Base-by-base conservation (phyloP, 2,329 filamentous ascomycete species). In the Cordyceps pruinosa region DNA sequence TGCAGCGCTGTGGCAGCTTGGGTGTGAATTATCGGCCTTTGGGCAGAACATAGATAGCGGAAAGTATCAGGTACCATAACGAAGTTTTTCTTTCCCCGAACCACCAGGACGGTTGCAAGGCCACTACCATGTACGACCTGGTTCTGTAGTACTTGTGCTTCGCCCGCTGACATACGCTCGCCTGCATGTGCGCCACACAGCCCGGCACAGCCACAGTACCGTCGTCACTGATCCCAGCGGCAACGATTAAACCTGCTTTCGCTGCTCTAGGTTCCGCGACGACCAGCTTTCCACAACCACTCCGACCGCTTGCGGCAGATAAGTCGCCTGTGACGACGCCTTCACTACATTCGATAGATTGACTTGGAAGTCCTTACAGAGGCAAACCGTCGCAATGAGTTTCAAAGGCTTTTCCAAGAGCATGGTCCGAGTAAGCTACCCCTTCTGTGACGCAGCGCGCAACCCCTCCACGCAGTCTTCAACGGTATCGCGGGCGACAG, bases 371-470 rank as follows among this genome's bases (percentile, higher is more conserved):
- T 52, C 25, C 8, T 19, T 26, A 32, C 28, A 5, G 2, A 19
- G 26, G 23, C 47, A 41, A 25, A 46, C 51, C 59, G 56, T 52
- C 69, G 68, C 55, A 70, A 97, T 99, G 94, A 97, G 92, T 83
- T 92, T 96, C 81, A 95, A 94, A 76, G 94, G 94, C 68, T 90
- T 99, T 69, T 86, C 88, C 72, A 97, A 97, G 81, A 88, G 88
- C 77, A 79, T 96, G 70, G 83, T 84, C 61, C 85, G 94, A 76
- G 93, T 93, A 82, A 71, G 86, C 63, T 56, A 58, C 55, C 63
- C 61, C 60, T 61, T 50, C 56, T 60, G 61, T 60, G 55, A 54
- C 52, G 59, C 44, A 60, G 55, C 37, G 48, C 26, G 44, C 15
- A 56, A 25, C 58, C 56, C 51, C 58, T 58, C 58, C 46, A 46